Conservation (phyloP, 805 yeast species). For the Nakazawaea ambrosiae region DNA sequence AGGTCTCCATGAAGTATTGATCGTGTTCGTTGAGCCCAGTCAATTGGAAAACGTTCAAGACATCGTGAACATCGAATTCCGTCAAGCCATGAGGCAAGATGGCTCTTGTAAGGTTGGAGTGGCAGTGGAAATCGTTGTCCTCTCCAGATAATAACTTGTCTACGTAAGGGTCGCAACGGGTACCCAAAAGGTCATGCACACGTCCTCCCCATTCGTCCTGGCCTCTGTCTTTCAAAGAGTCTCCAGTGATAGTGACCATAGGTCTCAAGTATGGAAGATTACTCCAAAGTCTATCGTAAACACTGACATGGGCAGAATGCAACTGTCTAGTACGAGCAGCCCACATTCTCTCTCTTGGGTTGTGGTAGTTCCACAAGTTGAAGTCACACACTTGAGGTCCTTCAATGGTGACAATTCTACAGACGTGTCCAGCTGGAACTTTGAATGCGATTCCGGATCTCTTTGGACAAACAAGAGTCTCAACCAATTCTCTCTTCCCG, state of each 20-base stretch:
- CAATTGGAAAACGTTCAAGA: constrained; percentile 61
- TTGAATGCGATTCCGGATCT: constrained; percentile 57
- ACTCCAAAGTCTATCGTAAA: constrained; percentile 59
- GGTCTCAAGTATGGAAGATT: constrained; percentile 61
- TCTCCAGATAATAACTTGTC: constrained; percentile 58
- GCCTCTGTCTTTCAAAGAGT: constrained; percentile 46
- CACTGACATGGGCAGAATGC: constrained; percentile 56
- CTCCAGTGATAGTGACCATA: constrained; percentile 55
- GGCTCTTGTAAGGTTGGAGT: constrained; percentile 55
- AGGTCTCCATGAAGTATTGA: constrained; percentile 65
- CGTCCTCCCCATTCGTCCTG: constrained; percentile 62
- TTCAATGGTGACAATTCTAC: constrained; percentile 55
- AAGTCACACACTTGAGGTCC: constrained; percentile 70
- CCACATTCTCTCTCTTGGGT: constrained; percentile 62
- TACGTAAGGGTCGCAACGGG: constrained; percentile 65
- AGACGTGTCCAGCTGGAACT: constrained; percentile 53
- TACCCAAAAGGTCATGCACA: constrained; percentile 59
- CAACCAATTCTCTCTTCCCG: constrained; percentile 35
- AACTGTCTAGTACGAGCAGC: constrained; percentile 63
- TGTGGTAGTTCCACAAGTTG: constrained; percentile 55
- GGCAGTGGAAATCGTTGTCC: constrained; percentile 62
- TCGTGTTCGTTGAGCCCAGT: constrained; percentile 61
- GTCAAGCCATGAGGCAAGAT: constrained; percentile 53
- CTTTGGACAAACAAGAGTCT: constrained; percentile 39
- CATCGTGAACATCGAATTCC: constrained; percentile 64